These are phyloP conservation scores for Russula lepida DNA, from an alignment of 768 basidiomycete species.

Conservation along the genomic window DNA sequence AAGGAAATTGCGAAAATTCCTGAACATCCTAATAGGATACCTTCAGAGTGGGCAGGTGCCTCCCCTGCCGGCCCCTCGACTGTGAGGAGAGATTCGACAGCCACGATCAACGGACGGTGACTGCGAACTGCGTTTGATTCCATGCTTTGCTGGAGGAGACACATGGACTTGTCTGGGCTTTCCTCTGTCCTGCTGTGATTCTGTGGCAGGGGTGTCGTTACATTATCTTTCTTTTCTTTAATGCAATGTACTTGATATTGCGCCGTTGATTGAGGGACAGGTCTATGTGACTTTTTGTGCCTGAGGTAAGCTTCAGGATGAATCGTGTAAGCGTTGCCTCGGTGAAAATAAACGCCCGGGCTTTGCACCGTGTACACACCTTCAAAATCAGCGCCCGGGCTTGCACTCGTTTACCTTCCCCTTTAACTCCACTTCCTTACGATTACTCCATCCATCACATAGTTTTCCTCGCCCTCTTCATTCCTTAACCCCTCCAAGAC, in stretches of 20 bases:
- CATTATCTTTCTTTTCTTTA: neutral
- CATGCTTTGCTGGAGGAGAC: neutral
- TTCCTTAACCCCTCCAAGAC: neutral
- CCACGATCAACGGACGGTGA: conserved; percentile 60
- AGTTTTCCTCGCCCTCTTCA: neutral
- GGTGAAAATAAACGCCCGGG: neutral
- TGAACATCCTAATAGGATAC: conserved; percentile 73
- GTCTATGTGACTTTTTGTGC: neutral
- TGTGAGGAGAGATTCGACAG: conserved; percentile 55
- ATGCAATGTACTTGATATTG: neutral
- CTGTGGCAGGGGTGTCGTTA: neutral
- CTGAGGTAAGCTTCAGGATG: too few relatives aligned
- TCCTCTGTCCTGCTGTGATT: neutral
- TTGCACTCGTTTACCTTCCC: neutral
- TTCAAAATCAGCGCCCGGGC: neutral
- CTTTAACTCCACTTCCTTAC: neutral
- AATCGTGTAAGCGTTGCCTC: too few relatives aligned
- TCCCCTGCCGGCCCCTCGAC: conserved; percentile 23
- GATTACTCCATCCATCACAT: neutral
- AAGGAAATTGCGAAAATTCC: conserved; percentile 86
- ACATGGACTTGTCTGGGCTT: neutral
- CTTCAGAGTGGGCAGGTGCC: conserved; percentile 30
- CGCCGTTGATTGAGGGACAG: neutral
- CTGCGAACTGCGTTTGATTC: conserved; percentile 7
- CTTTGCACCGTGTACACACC: too few relatives aligned